Base-by-base conservation (phyloP, 2,329 filamentous ascomycete genomes). In the Penicillium sp. region DNA sequence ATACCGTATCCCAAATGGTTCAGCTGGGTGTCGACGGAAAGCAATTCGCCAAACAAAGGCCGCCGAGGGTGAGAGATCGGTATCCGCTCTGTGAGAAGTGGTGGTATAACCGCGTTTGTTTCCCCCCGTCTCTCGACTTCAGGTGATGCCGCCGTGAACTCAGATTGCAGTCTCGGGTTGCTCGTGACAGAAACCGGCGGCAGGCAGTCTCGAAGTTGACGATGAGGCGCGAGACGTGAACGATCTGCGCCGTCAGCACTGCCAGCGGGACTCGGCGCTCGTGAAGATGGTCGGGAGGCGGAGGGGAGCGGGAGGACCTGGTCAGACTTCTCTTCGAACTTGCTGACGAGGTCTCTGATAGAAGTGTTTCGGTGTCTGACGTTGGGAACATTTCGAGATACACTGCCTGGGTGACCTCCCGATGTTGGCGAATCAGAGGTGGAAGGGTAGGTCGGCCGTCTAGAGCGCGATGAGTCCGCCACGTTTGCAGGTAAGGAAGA, bases 341-440 rank as follows among this genome's bases (percentile, higher is more conserved):
- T 85, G 70, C 86, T 89, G 63, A 89, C 85, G 56, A 94, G 77
- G 66, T 94, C 89, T 72, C 87, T 90, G 61, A 94, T 88, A 54
- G 87, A 92, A n/a, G 84, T 79, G 59, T 87, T 80, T 58, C 74
- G 71, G 57, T 60, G 72, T 63, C 68, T 66, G 27, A 54, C 50
- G 22, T 55, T 51, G 25, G 61, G 48, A 22, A 58, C 24, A 40
- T 50, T 48, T 31, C 57, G 40, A 36, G 53, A 46, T 35, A 27
- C 42, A 33, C 47, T 64, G 53, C 39, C 50, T 53, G 53, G 64
- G 24, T 41, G 22, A 35, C 35, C 55, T 53, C 50, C 59, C 55
- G 53, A 55, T 22, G 43, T 55, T 14, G 62, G 64, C 36, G 65
- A 64, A 53, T 68, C 66, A 16, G 72, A 72, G 4, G 59, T 57